Base-by-base conservation (phyloP, 306 rosid species). In the Quercus parvula region DNA sequence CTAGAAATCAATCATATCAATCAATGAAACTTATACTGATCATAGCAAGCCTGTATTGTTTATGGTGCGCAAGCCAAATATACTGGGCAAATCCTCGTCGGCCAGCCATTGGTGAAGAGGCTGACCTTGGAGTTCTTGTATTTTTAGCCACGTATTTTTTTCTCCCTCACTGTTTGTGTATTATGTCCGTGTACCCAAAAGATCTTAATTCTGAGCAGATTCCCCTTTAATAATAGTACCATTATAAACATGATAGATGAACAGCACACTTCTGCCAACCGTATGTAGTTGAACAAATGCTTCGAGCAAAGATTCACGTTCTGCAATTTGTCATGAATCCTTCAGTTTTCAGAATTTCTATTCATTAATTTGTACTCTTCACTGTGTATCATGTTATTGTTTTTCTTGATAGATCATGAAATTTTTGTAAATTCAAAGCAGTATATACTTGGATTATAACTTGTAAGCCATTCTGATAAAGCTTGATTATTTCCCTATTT, bases 101-200 rank as follows among this genome's bases (percentile, higher is more conserved):
- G 25, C 83, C 98, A 0, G 93, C 98, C 0, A 89, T 92, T 57
- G 98, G 97, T 13, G 97, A 94, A 92, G 98, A 94, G 82, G 97
- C 98, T 31, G 98, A 94, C 82, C 97, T 91, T 18, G 97, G 98
- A 70, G 94, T 92, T 84, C 70, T 94, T 10, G 84, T 92, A 56
- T 94, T 94, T 71, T 83, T 92, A 58, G 91, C 89, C 63, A 8
- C 54, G 3, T 94, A 80, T 77, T 86, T 92, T 56, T 89, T 89
- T 81, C 87, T 91, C 66, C 98, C 98, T 69, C 89, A 88, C 30
- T 73, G 80, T 79, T 78, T 93, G 77, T 91, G 98, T 81, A 88
- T 91, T 63, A 72, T 74, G 74, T 91, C 98, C 63, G 84, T 89
- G 92, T 30, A 85, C 82, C 77, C 88, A 9, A 87, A 86, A 80